Percentiles rank a stretch among this genome's conserved stretches.
Evolutionary conservation across 2,329 filamentous ascomycete species (phyloP).

Genomic region (Fusarium protoensiforme): DNA sequence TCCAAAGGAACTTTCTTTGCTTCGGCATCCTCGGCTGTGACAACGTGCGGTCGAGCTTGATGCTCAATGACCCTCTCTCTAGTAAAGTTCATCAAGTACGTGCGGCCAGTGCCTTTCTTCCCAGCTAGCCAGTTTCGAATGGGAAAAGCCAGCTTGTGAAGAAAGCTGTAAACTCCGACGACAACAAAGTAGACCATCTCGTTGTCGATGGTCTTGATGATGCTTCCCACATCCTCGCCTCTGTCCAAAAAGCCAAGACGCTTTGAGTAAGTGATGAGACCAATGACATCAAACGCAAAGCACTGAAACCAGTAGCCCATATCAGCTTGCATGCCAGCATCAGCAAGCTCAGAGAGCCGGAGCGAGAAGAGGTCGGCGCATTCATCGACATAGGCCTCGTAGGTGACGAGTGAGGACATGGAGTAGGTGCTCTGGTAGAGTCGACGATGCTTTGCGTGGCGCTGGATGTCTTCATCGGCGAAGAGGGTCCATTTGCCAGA

Average conservation of each 20-base stretch:
- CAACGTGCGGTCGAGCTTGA: constrained; percentile 1
- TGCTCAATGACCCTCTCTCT: constrained; percentile 11
- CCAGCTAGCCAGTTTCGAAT: constrained; percentile 19
- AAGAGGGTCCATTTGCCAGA: constrained; percentile 11
- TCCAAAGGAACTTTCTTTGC: not conserved
- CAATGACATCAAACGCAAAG: constrained; percentile 29
- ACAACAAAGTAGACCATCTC: constrained; percentile 10
- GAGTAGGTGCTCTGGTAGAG: constrained; percentile 26
- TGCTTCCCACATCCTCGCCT: constrained; percentile 14
- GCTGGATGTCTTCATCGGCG: constrained; percentile 4
- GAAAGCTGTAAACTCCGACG: not conserved
- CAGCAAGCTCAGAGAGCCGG: constrained; percentile 7
- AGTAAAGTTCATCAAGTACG: constrained; percentile 19
- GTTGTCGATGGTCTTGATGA: constrained; percentile 18
- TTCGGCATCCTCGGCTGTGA: not conserved
- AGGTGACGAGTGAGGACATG: constrained; percentile 25
- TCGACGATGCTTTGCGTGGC: constrained; percentile 8
- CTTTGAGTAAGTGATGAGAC: constrained; percentile 27
- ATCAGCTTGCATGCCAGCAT: not conserved
- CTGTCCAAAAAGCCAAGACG: constrained; percentile 20
- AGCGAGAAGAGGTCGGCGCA: constrained; percentile 17
- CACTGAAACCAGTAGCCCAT: constrained; percentile 32
- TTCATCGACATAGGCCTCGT: constrained; percentile 20
- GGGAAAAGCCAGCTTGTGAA: constrained; percentile 1
- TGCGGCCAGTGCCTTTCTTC: not conserved